These are phyloP conservation scores for Marasmius sp. DNA, from an alignment of 1,284 basidiomycete genomes.

Conservation along the genomic window DNA sequence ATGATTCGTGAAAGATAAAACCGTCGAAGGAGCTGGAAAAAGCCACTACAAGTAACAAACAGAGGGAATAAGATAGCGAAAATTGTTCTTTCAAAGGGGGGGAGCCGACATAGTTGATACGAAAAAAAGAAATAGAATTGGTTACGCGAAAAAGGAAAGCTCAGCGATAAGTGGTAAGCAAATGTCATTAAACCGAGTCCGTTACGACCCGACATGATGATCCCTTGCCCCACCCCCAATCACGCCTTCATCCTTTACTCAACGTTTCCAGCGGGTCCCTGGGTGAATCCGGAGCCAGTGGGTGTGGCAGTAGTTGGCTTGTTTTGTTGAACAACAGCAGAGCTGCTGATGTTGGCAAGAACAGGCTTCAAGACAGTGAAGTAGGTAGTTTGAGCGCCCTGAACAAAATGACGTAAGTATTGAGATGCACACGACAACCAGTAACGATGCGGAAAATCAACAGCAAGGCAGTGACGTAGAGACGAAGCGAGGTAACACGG, in stretches of 20 bases:
- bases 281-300: background rate
- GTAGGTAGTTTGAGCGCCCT: conserved; percentile 79
- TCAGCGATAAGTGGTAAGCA: background rate
- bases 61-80: background rate
- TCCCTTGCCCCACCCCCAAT: background rate
- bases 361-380: conserved; percentile 68
- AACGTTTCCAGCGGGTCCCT: background rate
- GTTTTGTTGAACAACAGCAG: conserved; percentile 13
- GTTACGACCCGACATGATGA: background rate
- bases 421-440: conserved; percentile 14
- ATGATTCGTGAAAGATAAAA: background rate
- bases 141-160: no score
- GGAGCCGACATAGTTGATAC: background rate
- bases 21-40: background rate
- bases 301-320: background rate
- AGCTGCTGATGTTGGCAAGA: conserved; percentile 50
- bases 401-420: conserved; percentile 14
- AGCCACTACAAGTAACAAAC: background rate
- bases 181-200: background rate
- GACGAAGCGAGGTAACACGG: background rate
- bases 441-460: conserved; percentile 7
- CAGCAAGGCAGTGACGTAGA: background rate
- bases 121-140: no score
- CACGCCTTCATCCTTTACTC: background rate
- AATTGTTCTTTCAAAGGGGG: background rate